Conservation (phyloP, 805 yeast genomes). For the Pichia deserticola region DNA sequence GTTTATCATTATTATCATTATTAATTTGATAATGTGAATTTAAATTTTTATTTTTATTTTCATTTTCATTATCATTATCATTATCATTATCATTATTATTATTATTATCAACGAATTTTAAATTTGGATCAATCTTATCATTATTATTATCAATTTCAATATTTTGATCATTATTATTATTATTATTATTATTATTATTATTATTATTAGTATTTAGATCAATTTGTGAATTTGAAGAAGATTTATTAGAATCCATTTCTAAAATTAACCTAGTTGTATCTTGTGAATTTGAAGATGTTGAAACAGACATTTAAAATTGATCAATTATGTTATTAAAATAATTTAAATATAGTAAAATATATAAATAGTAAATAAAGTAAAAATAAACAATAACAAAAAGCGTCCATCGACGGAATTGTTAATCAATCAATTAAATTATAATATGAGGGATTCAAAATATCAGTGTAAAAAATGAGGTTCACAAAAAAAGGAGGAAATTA, state of each 20-base stretch:
- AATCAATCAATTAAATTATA: not conserved
- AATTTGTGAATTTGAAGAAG: not conserved
- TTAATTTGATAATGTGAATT: not conserved
- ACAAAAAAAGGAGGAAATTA: not conserved
- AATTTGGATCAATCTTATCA: slow-evolving; percentile 5
- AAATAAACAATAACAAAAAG: not conserved
- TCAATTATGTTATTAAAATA: not conserved
- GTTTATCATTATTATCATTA: not conserved
- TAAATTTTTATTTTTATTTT: too few species aligned
- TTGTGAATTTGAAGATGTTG: not conserved
- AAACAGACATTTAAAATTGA: not conserved
- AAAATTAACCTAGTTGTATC: not conserved
- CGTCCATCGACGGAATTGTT: slow-evolving; percentile 3
- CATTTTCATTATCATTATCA: not conserved
- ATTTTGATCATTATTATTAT: too few species aligned
- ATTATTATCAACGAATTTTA: not conserved
- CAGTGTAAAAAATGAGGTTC: not conserved
- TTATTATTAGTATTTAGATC: too few species aligned
- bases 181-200: too few species aligned
- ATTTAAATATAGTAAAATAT: not conserved
- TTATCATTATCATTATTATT: not conserved
- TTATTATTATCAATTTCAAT: not conserved
- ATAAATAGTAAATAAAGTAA: not conserved
- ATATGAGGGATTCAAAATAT: not conserved
- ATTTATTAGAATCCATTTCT: not conserved